Base-by-base conservation (phyloP, 1,284 basidiomycete species). In the Papiliotrema laurentii region DNA sequence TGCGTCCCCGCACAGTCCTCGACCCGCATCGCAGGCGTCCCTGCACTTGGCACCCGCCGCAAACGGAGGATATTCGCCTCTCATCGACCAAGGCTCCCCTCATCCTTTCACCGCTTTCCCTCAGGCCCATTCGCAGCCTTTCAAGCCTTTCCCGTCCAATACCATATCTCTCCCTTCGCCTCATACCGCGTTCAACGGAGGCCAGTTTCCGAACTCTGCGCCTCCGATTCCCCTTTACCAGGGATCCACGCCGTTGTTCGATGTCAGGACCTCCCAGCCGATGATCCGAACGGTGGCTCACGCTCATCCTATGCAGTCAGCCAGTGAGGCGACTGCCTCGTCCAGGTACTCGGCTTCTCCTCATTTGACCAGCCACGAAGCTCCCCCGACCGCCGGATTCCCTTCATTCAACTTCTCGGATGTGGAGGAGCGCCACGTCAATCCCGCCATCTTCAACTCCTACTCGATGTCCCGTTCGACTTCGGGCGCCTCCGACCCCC, bases 391-490 rank as follows among this genome's bases (percentile, higher is more conserved):
- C 37, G 42, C 41, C 39, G 43, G 16, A 43, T 46, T 49, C 46
- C 49, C 56, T 13, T 51, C 55, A 2, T 57, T 58, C 46, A 56
- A 25, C 27, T 41, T 60, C 36, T 37, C 52, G n/a, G 36, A 49
- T 9, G 28, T 36, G 31, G 54, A 58, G 7, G 40, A 57, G n/a
- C 51, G 56, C 21, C 57, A 61, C 45, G 56, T 63, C 48, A 59
- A 64, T 45, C 59, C 61, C 6, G 51, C 58, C 2, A 28, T 66
- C 26, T 60, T 64, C 52, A 58, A 56, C 45, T 39, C 47, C 27
- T 56, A 64, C 49, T 45, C 63, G 30, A 68, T 68, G 66, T 66
- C 66, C 9, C 54, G 66, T 22, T 68, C 66, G 5, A 62, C 59
- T 9, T 68, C 66, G 7, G 61, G 62, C 3, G 59, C 58, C 2